phyloP scores from a whole-genome alignment of 495 filamentous ascomycete genomes.

The Aspergillus ostianus region DNA sequence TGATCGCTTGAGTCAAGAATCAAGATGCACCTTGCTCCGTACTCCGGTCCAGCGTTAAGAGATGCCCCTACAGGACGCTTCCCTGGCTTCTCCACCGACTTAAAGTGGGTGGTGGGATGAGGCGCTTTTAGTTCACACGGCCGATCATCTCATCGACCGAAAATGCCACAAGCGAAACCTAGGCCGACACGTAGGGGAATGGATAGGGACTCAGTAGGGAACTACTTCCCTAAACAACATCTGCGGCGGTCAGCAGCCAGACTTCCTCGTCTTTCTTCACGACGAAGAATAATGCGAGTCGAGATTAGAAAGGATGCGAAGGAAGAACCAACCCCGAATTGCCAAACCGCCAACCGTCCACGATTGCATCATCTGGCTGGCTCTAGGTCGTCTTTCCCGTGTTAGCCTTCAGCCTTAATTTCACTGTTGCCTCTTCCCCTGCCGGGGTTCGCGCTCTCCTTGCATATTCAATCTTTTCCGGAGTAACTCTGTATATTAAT shows the following conservation, averaged over 20 bases:
- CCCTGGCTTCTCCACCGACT: conserved; percentile 24
- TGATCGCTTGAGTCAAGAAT: conserved; percentile 2
- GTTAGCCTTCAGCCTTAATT: conserved; percentile 10
- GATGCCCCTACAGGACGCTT: conserved; percentile 14
- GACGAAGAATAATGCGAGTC: too few species aligned
- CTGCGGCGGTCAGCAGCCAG: neutral
- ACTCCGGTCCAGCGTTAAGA: conserved; percentile 2
- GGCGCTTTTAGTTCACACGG: conserved; percentile 20
- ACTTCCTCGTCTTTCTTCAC: too few species aligned
- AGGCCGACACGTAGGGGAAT: conserved; percentile 5
- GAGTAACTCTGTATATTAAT: too few species aligned
- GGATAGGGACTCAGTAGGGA: too few species aligned
- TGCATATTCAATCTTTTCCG: conserved; percentile 1
- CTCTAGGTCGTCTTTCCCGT: neutral
- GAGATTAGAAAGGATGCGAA: neutral
- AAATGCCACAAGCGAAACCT: conserved; percentile 22
- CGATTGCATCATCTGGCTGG: neutral
- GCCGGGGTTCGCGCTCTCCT: neutral
- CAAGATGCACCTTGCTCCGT: conserved; percentile 16
- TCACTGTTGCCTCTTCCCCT: neutral
- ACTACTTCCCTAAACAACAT: too few species aligned
- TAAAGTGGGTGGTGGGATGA: conserved; percentile 24
- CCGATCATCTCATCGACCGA: conserved; percentile 23
- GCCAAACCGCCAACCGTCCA: neutral
- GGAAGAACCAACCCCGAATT: neutral